Evolutionary conservation across 176 grass and related monocot species (phyloP).

Genomic region (Oryza glaberrima): DNA sequence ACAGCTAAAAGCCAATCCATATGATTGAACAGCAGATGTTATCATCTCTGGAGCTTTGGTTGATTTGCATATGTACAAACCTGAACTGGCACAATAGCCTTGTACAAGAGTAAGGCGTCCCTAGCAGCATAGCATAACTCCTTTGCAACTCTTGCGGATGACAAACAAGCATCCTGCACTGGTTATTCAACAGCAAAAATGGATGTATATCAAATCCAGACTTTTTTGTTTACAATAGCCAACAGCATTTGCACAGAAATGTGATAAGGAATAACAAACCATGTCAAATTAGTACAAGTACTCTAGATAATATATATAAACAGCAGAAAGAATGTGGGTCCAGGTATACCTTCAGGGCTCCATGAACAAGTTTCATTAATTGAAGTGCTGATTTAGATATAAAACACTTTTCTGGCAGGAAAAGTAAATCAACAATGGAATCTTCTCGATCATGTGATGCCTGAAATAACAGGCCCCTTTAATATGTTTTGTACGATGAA

Average conservation of each 20-base stretch:
- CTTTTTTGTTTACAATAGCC: background rate
- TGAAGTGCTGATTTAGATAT: constrained; percentile 78
- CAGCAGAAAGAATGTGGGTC: constrained; percentile 27
- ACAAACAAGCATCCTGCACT: constrained; percentile 97
- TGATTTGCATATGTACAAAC: constrained; percentile 51
- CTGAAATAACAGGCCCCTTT: constrained; percentile 49
- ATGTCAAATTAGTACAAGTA: constrained; percentile 22
- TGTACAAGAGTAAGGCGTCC: constrained; percentile 92
- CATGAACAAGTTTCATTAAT: constrained; percentile 82
- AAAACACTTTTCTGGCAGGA: constrained; percentile 76
- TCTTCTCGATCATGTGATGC: constrained; percentile 46
- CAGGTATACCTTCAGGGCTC: constrained; percentile 82
- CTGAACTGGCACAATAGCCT: constrained; percentile 86
- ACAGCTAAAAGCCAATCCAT: background rate
- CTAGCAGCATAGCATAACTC: constrained; percentile 89
- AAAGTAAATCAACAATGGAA: constrained; percentile 85
- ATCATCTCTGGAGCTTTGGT: constrained; percentile 8
- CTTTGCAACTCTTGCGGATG: constrained; percentile 86
- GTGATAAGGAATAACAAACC: constrained; percentile 2
- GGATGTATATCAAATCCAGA: constrained; percentile 52
- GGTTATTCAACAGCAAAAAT: constrained; percentile 69
- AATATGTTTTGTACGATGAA: constrained; percentile 36
- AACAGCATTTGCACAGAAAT: constrained; percentile 23
- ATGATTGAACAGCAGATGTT: background rate
- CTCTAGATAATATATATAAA: constrained; percentile 7